These are phyloP conservation scores for Penicillium hesseltinei DNA, from an alignment of 2,329 filamentous ascomycete species.

Conservation along the genomic window DNA sequence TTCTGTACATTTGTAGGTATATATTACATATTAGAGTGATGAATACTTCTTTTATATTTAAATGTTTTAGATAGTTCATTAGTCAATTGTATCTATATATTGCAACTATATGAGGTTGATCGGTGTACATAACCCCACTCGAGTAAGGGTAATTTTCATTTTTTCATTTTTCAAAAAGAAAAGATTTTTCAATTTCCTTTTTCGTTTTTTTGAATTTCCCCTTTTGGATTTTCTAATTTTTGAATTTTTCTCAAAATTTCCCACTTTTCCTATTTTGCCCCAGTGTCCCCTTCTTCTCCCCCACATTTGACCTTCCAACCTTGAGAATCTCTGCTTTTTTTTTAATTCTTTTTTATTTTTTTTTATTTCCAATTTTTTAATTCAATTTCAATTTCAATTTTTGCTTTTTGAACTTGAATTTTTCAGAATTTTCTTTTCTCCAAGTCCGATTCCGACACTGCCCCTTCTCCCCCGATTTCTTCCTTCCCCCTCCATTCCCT, in stretches of 20 bases:
- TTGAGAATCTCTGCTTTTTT: constrained; percentile 10
- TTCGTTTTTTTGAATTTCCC: constrained; percentile 17
- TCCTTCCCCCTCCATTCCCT: constrained; percentile 29
- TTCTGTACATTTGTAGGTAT: not conserved
- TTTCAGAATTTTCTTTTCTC: constrained; percentile 17
- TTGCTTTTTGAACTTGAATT: constrained; percentile 16
- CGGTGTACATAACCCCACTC: not conserved
- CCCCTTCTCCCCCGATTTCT: constrained; percentile 30
- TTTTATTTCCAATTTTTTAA: constrained; percentile 21
- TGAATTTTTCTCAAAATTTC: constrained; percentile 3
- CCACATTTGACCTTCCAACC: constrained; percentile 19
- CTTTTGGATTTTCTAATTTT: constrained; percentile 10
- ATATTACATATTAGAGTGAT: not conserved
- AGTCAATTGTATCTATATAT: not conserved
- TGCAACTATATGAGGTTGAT: not conserved
- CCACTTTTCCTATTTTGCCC: constrained; percentile 27
- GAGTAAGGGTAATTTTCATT: not conserved
- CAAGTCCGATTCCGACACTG: constrained; percentile 23
- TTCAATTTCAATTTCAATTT: constrained; percentile 25
- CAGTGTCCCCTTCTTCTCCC: constrained; percentile 32
- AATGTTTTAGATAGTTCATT: not conserved
- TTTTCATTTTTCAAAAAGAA: not conserved
- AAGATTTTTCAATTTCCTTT: constrained; percentile 6
- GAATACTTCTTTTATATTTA: not conserved
- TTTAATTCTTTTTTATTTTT: constrained; percentile 10